phyloP scores from a whole-genome alignment of 352 stramenopile species.

The Pythium angustatum region DNA sequence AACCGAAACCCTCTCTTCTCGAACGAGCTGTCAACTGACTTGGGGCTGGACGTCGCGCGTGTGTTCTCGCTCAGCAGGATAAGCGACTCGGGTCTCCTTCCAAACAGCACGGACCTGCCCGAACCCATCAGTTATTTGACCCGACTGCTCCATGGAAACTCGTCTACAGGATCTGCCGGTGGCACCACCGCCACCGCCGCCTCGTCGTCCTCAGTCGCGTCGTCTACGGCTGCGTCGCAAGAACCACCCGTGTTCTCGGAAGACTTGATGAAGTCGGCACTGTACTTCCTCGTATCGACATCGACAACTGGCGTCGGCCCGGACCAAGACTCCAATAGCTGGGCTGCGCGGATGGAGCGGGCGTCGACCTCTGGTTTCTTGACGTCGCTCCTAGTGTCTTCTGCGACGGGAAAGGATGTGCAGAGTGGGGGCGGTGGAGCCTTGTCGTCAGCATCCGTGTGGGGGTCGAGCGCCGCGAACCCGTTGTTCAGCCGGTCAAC shows the following conservation, averaged over 20 bases:
- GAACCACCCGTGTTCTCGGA: constrained; percentile 49
- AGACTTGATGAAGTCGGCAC: constrained; percentile 57
- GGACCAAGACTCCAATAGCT: constrained; percentile 17
- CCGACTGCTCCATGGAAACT: constrained; percentile 24
- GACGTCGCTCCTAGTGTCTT: constrained; percentile 53
- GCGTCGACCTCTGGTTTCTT: constrained; percentile 45
- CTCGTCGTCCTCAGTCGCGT: constrained; percentile 8
- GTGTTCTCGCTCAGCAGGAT: constrained; percentile 29
- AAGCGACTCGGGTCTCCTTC: constrained; percentile 37
- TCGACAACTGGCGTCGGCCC: constrained; percentile 43
- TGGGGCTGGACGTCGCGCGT: constrained; percentile 25
- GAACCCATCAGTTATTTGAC: constrained; percentile 69
- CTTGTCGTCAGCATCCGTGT: constrained; percentile 16
- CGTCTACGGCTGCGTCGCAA: constrained; percentile 4
- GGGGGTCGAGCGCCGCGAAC: constrained; percentile 30
- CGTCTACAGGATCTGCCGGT: not conserved
- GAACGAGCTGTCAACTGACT: constrained; percentile 41
- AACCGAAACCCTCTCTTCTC: constrained; percentile 59
- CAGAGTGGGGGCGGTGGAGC: constrained; percentile 7
- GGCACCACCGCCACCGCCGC: not conserved
- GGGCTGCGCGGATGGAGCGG: constrained; percentile 22
- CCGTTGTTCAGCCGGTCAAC: constrained; percentile 49
- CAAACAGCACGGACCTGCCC: constrained; percentile 55
- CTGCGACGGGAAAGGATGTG: constrained; percentile 37
- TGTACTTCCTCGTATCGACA: constrained; percentile 64